phyloP scores from a whole-genome alignment of 257 asterid genomes.

The Thymus mandschuricus region DNA sequence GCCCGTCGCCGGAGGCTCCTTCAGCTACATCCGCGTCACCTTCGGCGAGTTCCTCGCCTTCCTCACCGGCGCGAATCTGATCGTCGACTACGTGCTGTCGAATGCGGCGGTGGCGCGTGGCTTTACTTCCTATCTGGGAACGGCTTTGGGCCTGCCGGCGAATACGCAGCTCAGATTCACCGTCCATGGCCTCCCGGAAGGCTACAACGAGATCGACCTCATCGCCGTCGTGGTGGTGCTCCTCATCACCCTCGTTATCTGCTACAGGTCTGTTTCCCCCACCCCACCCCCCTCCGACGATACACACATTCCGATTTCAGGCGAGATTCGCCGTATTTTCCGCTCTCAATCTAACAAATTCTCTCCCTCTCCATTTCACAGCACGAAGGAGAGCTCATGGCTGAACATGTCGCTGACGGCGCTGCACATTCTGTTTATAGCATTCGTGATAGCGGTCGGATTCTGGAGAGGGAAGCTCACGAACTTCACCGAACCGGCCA shows the following conservation, averaged over 20 bases:
- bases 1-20: constrained; percentile 99
- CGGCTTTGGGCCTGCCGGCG: constrained; percentile 68
- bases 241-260: constrained; percentile 31
- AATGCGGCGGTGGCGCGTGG: constrained; percentile 98
- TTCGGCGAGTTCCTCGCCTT: constrained; percentile 91
- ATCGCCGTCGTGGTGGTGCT: constrained; percentile 80
- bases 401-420: constrained; percentile 72
- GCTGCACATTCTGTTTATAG: constrained; percentile 75
- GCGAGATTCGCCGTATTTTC: background rate
- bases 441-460: constrained; percentile 73
- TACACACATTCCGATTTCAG: constrained; percentile 17
- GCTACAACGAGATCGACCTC: constrained; percentile 78
- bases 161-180: constrained; percentile 55
- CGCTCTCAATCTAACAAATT: background rate
- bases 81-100: constrained; percentile 85
- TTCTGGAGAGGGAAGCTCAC: constrained; percentile 69
- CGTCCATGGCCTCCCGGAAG: constrained; percentile 59
- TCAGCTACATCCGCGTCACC: constrained; percentile 90
- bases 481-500: constrained; percentile 49
- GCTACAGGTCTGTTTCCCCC: constrained; percentile 29
- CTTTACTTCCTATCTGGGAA: constrained; percentile 75
- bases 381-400: constrained; percentile 83
- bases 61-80: constrained; percentile 83
- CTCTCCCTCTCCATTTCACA: constrained; percentile 33
- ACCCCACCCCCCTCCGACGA: background rate